phyloP scores from a whole-genome alignment of 441 rosid species.

The Biscutella laevigata region DNA sequence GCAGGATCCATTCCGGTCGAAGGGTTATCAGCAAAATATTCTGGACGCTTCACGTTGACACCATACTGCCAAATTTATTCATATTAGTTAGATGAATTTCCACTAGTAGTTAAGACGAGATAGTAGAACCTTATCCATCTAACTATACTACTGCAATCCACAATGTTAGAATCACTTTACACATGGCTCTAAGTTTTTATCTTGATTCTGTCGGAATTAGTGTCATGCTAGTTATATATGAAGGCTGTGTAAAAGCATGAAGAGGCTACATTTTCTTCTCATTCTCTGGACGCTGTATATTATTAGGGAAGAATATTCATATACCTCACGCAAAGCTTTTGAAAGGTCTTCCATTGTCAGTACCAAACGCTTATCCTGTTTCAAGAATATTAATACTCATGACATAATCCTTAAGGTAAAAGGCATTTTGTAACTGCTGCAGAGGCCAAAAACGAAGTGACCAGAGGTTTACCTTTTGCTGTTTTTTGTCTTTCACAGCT shows the following conservation, averaged over 20 bases:
- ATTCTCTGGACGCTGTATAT: background rate
- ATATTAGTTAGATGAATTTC: slow-evolving; percentile 5
- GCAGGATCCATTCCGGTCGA: slow-evolving; percentile 73
- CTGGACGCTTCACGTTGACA: slow-evolving; percentile 85
- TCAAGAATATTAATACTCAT: background rate
- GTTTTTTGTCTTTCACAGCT: slow-evolving; percentile 81
- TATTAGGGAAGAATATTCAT: slow-evolving; percentile 14
- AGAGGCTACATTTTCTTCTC: background rate
- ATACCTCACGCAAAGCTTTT: slow-evolving; percentile 75
- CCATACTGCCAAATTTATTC: slow-evolving; percentile 47
- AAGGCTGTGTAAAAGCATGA: background rate
- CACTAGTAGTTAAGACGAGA: background rate
- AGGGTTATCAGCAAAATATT: slow-evolving; percentile 89
- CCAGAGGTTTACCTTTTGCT: slow-evolving; percentile 61
- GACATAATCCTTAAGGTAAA: background rate
- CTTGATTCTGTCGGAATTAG: background rate
- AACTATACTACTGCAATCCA: slow-evolving; percentile 5
- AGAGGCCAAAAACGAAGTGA: background rate
- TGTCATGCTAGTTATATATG: background rate
- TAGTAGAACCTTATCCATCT: background rate
- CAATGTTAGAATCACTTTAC: background rate
- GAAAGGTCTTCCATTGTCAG: slow-evolving; percentile 93
- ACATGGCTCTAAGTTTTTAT: background rate
- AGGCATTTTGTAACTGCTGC: background rate
- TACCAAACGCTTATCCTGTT: slow-evolving; percentile 79